Conservation (phyloP, 2,329 filamentous ascomycete species). For the Xylaria arbuscula region DNA sequence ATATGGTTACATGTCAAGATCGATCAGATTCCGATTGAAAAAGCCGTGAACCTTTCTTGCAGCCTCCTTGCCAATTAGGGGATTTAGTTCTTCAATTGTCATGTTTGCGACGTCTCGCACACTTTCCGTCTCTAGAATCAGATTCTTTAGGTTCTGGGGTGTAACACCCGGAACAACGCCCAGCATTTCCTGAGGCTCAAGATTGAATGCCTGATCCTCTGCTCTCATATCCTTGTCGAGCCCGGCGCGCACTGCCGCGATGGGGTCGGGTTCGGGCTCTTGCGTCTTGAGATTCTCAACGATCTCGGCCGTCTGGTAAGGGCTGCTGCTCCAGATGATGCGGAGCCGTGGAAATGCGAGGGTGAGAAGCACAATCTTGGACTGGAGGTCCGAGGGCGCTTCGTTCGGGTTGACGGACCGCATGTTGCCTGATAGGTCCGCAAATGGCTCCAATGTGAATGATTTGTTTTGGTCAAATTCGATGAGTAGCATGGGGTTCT, state of each 20-base stretch:
- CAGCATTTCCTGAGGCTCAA: slow-evolving; percentile 91
- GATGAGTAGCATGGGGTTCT: slow-evolving; percentile 88
- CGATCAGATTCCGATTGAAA: slow-evolving; percentile 75
- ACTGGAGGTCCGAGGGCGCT: slow-evolving; percentile 81
- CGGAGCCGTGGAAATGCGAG: slow-evolving; percentile 89
- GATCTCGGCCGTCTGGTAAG: slow-evolving; percentile 97
- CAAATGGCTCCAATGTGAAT: slow-evolving; percentile 89
- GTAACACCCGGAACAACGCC: slow-evolving; percentile 85
- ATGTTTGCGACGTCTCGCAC: slow-evolving; percentile 89
- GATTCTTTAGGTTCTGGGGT: slow-evolving; percentile 77
- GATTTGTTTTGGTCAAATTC: slow-evolving; percentile 98
- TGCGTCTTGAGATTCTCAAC: slow-evolving; percentile 93
- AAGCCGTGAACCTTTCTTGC: slow-evolving; percentile 82
- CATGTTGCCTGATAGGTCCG: slow-evolving; percentile 71
- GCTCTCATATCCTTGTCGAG: slow-evolving; percentile 72
- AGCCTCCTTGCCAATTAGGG: slow-evolving; percentile 80
- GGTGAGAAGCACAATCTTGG: slow-evolving; percentile 90
- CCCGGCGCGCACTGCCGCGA: slow-evolving; percentile 85
- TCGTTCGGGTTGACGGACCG: slow-evolving; percentile 70
- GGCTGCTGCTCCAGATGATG: slow-evolving; percentile 92
- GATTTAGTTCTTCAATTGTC: slow-evolving; percentile 76
- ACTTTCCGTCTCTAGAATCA: slow-evolving; percentile 79
- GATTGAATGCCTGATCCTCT: slow-evolving; percentile 80
- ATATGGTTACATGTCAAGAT: slow-evolving; percentile 54
- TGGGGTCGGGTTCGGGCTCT: slow-evolving; percentile 88